Conservation (phyloP, 2,329 filamentous ascomycete species). For the Amphichorda felina region DNA sequence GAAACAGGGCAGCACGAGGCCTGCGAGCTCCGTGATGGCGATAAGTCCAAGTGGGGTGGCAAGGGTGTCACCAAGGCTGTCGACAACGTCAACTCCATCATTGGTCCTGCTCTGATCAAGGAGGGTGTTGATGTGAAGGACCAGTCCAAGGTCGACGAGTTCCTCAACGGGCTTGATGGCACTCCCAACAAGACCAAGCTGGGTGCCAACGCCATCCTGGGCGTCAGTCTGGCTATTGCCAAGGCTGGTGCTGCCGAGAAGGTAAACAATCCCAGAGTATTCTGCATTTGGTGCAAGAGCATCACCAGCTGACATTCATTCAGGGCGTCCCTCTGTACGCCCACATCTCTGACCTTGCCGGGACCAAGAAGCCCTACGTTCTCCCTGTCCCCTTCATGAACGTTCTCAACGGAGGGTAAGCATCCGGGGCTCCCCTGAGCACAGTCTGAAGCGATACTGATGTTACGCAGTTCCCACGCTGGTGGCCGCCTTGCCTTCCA, state of each 20-base stretch:
- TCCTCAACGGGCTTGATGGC: constrained; percentile 77
- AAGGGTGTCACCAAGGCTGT: constrained; percentile 84
- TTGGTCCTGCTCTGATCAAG: constrained; percentile 73
- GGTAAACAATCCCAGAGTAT: too few species aligned
- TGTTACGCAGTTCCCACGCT: constrained; percentile 63
- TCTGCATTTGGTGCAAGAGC: too few species aligned
- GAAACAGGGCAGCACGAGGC: constrained; percentile 72
- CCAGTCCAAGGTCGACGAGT: constrained; percentile 72
- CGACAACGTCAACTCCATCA: constrained; percentile 71
- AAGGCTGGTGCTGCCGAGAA: constrained; percentile 87
- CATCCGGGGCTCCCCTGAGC: neutral
- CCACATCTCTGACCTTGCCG: constrained; percentile 77
- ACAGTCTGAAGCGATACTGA: constrained; percentile 7
- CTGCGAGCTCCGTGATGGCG: constrained; percentile 81
- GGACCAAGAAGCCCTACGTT: constrained; percentile 85
- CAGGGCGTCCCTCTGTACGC: constrained; percentile 74
- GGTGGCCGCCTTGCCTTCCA: constrained; percentile 93
- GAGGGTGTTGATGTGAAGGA: constrained; percentile 77
- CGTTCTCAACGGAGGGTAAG: constrained; percentile 67
- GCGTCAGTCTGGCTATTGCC: constrained; percentile 73
- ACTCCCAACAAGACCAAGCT: constrained; percentile 80
- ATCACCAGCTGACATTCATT: neutral
- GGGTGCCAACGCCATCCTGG: constrained; percentile 80
- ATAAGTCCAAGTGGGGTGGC: constrained; percentile 76
- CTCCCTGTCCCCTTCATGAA: constrained; percentile 90